These are phyloP conservation scores for Caryopteris hybrid DNA, from an alignment of 305 asterid species.

Conservation along the genomic window DNA sequence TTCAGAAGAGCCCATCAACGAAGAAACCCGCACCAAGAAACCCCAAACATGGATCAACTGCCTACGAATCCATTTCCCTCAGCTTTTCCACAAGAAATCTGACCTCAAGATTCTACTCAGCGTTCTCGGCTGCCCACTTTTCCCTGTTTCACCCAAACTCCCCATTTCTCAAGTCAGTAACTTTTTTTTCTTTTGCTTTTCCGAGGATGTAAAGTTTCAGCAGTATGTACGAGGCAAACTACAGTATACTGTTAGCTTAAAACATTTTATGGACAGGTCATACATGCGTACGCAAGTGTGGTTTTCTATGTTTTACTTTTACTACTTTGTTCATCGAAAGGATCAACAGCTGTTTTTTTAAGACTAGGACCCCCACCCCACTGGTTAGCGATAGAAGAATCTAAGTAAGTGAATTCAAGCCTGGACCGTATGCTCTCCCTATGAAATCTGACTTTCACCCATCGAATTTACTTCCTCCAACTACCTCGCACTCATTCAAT, in stretches of 20 bases:
- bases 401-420: neutral
- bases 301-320: conserved; percentile 17
- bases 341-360: neutral
- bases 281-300: too few species aligned
- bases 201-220: too few species aligned
- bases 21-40: conserved; percentile 40
- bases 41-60: conserved; percentile 52
- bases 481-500: conserved; percentile 9
- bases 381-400: neutral
- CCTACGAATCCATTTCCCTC: conserved; percentile 50
- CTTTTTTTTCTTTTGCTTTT: neutral
- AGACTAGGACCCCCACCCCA: neutral
- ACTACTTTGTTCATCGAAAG: conserved; percentile 3
- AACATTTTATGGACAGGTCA: too few species aligned
- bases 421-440: neutral
- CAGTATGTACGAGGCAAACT: too few species aligned
- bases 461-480: conserved; percentile 16
- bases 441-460: neutral
- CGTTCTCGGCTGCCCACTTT: conserved; percentile 85
- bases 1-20: conserved; percentile 63
- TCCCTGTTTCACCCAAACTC: conserved; percentile 48
- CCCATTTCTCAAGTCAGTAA: conserved; percentile 43
- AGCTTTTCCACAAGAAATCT: conserved; percentile 60
- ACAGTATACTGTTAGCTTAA: too few species aligned
- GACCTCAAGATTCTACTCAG: conserved; percentile 64